Evolutionary conservation across 306 rosid species (phyloP).

Genomic region (Acacia confusa): DNA sequence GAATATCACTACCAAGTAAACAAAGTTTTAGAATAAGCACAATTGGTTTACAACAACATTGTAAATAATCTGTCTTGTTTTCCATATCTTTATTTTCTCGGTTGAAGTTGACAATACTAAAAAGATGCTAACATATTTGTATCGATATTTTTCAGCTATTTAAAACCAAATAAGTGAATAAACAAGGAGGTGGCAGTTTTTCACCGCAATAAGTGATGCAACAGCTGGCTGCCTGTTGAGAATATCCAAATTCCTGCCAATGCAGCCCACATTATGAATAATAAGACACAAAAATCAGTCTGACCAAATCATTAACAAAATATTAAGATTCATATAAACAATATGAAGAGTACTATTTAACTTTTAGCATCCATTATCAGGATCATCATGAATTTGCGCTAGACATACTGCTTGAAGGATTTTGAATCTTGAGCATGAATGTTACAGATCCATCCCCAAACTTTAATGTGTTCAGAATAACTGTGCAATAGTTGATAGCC

Average conservation of each 20-base stretch:
- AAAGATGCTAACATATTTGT: neutral
- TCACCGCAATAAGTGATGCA: slow-evolving; percentile 71
- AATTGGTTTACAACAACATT: too few species aligned
- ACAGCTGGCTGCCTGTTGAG: slow-evolving; percentile 62
- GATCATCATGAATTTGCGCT: slow-evolving; percentile 13
- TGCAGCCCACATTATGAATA: slow-evolving; percentile 26
- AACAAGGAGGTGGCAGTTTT: slow-evolving; percentile 21
- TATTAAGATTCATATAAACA: neutral
- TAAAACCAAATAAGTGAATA: slow-evolving; percentile 1
- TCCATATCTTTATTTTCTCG: too few species aligned
- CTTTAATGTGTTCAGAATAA: slow-evolving; percentile 63
- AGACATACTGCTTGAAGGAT: slow-evolving; percentile 66
- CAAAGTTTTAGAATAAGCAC: too few species aligned
- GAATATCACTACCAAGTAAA: too few species aligned
- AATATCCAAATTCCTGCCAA: slow-evolving; percentile 73
- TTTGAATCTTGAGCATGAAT: slow-evolving; percentile 59
- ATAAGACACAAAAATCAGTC: neutral
- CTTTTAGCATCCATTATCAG: slow-evolving; percentile 16
- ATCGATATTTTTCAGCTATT: slow-evolving; percentile 3
- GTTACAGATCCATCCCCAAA: slow-evolving; percentile 98
- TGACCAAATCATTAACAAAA: slow-evolving; percentile 16
- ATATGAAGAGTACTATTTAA: neutral
- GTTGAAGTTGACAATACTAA: slow-evolving; percentile 1
- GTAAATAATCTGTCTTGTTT: too few species aligned
- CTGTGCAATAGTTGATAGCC: slow-evolving; percentile 77